Base-by-base conservation (phyloP, 23 red algal genomes). In the Cyanidium caldarium region DNA sequence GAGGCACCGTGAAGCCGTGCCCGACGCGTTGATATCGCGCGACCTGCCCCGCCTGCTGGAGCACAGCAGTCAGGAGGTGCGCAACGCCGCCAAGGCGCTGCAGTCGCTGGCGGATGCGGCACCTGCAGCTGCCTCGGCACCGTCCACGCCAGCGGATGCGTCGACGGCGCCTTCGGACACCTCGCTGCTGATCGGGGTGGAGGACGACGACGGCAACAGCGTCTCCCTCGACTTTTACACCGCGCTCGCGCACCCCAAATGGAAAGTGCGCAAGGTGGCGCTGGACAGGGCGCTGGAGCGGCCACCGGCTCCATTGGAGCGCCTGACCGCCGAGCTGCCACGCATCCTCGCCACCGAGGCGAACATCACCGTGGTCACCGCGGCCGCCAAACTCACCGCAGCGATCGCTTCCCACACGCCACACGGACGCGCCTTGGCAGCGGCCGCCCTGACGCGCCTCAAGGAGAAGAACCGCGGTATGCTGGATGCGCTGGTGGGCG, bases 311-410 rank as follows among this genome's bases (percentile, higher is more conserved):
- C n/a, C n/a, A n/a, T 28, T 61, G 23, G 7, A 12, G 23, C 73
- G 78, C 33, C 40, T 94, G 0, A 77, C 81, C 38, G 29, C 78
- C 26, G 79, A 81, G 35, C 46, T 94, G 25, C 73, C 75, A 33
- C 73, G 75, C 41, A 85, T 94, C 72, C 31, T 94, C 35, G 56
- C 68, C 2, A 94, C 85, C 58, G 88, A 94, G 37, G 73, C 79
- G 13, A 94, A 94, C 35, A 80, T 94, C 46, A 86, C 83, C 31
- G 88, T 94, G 61, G 79, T 82, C 19, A 80, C 81, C 2, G 23
- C 75, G 5, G 81, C 77, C 15, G 81, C 88, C 17, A 75, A 39
- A 34, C 51, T 86, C 17, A 69, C 77, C 16, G 28, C 67, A 31
- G 61, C 77, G 14, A 71, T 94, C 46, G 72, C 79, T 2, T 28